These are phyloP conservation scores for Astragalus membranaceus DNA, from an alignment of 306 rosid species.

Conservation along the genomic window DNA sequence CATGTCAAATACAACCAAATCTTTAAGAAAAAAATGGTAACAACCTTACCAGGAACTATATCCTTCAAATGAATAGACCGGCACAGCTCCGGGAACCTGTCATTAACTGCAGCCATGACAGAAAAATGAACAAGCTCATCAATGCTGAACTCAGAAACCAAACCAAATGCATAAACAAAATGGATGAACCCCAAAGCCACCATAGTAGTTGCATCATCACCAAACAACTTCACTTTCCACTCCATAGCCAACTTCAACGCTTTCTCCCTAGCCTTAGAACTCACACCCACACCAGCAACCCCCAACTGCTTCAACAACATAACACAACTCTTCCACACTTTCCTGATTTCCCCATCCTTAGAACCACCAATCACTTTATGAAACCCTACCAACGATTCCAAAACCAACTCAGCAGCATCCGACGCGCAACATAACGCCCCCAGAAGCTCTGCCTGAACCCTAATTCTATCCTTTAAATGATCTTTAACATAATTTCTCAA, in stretches of 20 bases:
- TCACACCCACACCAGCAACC: conserved; percentile 27
- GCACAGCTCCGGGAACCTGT: conserved; percentile 44
- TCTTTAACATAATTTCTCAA: conserved; percentile 40
- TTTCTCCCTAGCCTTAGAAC: conserved; percentile 35
- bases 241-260: conserved; percentile 44
- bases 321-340: conserved; percentile 43
- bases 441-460: conserved; percentile 42
- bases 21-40: neutral
- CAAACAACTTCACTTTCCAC: conserved; percentile 41
- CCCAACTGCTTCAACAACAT: conserved; percentile 48
- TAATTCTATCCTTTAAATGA: conserved; percentile 23
- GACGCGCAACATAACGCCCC: conserved; percentile 40
- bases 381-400: conserved; percentile 61
- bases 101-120: conserved; percentile 27
- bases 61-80: conserved; percentile 31
- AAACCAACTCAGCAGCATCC: conserved; percentile 47
- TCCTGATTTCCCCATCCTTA: conserved; percentile 24
- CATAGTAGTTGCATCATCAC: conserved; percentile 21
- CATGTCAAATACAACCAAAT: neutral
- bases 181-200: conserved; percentile 55
- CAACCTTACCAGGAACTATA: conserved; percentile 34
- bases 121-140: conserved; percentile 54
- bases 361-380: neutral
- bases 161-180: conserved; percentile 52
- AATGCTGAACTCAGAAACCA: conserved; percentile 36